A percentile compares a stretch with the other conserved stretches of the same genome.
phyloP scores from a whole-genome alignment of 2,329 filamentous ascomycete genomes.

The Fusarium tupiense region DNA sequence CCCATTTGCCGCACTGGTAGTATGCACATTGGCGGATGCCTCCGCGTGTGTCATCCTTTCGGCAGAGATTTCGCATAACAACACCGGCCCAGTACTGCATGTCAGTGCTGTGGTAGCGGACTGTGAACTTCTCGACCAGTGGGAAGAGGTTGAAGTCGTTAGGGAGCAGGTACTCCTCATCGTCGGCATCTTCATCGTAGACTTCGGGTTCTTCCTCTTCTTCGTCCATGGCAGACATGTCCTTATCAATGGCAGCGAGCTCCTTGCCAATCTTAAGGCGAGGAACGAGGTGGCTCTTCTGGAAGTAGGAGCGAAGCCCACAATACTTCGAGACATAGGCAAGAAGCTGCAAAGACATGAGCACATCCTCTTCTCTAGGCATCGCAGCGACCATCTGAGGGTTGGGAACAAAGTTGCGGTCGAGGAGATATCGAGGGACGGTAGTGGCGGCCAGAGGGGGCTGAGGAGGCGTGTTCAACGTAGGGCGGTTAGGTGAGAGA shows the following conservation, averaged over 20 bases:
- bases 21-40: constrained; percentile 98
- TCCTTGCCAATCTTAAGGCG: constrained; percentile 90
- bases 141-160: constrained; percentile 99
- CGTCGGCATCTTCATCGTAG: constrained; percentile 67
- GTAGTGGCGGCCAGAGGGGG: constrained; percentile 76
- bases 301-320: constrained; percentile 94
- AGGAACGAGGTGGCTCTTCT: constrained; percentile 92
- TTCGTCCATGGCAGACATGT: constrained; percentile 19
- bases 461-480: constrained; percentile 76
- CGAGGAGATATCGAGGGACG: constrained; percentile 81
- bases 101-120: constrained; percentile 91
- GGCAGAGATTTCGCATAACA: constrained; percentile 97
- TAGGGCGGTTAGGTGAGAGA: constrained; percentile 77
- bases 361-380: constrained; percentile 95
- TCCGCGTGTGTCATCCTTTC: constrained; percentile 93
- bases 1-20: constrained; percentile 98
- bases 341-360: constrained; percentile 96
- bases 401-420: constrained; percentile 75
- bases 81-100: constrained; percentile 99
- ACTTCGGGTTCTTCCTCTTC: constrained; percentile 60
- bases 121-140: constrained; percentile 97
- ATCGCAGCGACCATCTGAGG: constrained; percentile 86
- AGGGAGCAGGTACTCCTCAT: constrained; percentile 88
- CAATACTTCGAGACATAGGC: constrained; percentile 99
- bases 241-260: constrained; percentile 75